phyloP scores from a whole-genome alignment of 345 rosid species.

The Citrus reticulata region DNA sequence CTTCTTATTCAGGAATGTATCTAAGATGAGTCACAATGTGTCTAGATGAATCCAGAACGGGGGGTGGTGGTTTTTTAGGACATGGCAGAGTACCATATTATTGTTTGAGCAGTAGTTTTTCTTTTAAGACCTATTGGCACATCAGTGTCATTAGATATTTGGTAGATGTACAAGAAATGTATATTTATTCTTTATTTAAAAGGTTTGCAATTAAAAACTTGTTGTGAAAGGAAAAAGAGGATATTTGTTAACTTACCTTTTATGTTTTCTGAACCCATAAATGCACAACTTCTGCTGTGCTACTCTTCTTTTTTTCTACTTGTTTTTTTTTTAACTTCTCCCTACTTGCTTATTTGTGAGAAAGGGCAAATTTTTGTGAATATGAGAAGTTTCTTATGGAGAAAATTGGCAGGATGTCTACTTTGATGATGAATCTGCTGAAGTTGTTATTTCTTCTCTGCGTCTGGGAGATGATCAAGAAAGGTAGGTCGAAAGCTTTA shows the following conservation, averaged over 20 bases:
- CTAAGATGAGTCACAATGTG: not conserved
- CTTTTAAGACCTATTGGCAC: not conserved
- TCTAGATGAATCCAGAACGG: not conserved
- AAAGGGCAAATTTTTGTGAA: not conserved
- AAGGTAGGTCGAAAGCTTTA: slow-evolving; percentile 44
- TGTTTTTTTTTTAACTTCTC: not conserved
- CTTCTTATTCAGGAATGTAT: not conserved
- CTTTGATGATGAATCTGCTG: slow-evolving; percentile 98
- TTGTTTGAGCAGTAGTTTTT: not conserved
- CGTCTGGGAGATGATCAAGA: slow-evolving; percentile 91
- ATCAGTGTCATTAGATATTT: not conserved
- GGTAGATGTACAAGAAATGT: not conserved
- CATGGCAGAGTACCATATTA: not conserved
- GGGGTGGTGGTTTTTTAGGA: not conserved
- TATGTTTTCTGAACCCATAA: not conserved
- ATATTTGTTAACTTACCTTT: not conserved
- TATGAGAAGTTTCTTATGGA: slow-evolving; percentile 22
- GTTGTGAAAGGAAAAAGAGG: not conserved
- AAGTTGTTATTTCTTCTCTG: slow-evolving; percentile 91
- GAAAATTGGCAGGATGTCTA: slow-evolving; percentile 72
- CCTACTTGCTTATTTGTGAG: not conserved
- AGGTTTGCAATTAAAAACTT: not conserved
- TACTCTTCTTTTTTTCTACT: not conserved
- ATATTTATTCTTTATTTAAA: not conserved
- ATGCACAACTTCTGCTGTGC: not conserved